These are phyloP conservation scores for Kwoniella dendrophila DNA, from an alignment of 768 basidiomycete species.

Conservation along the genomic window DNA sequence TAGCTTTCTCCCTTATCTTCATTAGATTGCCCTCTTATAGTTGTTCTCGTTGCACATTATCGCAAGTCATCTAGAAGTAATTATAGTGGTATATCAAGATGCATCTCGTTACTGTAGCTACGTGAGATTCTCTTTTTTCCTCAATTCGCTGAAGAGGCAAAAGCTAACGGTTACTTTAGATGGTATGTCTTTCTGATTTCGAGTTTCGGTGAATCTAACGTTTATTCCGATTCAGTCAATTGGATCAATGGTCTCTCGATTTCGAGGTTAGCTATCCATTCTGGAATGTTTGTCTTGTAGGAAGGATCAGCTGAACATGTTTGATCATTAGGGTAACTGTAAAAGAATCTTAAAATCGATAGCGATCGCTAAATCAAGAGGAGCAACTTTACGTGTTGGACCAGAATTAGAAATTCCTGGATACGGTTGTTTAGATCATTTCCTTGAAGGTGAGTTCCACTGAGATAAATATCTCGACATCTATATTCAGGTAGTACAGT, in stretches of 20 bases:
- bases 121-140: conserved; percentile 61
- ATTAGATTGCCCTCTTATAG: too few relatives aligned
- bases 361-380: conserved; percentile 78
- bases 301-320: neutral
- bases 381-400: conserved; percentile 88
- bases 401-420: conserved; percentile 98
- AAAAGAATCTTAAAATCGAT: conserved; percentile 89
- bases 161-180: conserved; percentile 25
- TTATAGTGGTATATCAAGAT: conserved; percentile 16
- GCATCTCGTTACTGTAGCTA: conserved; percentile 83
- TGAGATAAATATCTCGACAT: neutral
- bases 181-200: conserved; percentile 40
- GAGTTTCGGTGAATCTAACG: neutral
- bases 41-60: neutral
- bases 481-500: neutral
- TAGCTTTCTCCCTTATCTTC: neutral
- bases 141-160: neutral
- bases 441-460: conserved; percentile 76
- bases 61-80: conserved; percentile 1
- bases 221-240: conserved; percentile 64
- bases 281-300: neutral
- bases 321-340: conserved; percentile 73
- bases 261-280: conserved; percentile 67
- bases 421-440: conserved; percentile 97
- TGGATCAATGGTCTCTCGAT: conserved; percentile 97